phyloP scores from a whole-genome alignment of 2,329 filamentous ascomycete genomes.

The Pseudocercospora fuligena region DNA sequence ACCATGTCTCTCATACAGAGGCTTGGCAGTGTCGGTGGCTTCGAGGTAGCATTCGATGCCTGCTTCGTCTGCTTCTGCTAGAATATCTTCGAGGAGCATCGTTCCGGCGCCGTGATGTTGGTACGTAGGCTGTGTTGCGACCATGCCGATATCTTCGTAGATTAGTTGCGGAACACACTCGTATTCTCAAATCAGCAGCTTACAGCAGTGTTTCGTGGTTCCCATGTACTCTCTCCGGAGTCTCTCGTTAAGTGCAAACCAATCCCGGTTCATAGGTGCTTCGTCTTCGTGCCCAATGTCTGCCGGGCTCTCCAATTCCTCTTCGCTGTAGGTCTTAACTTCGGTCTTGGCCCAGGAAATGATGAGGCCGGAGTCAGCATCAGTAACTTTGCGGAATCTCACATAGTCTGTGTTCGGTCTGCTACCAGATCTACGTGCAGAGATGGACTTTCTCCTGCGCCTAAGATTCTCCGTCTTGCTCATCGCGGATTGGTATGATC shows the following conservation, averaged over 20 bases:
- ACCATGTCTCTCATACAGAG: constrained; percentile 41
- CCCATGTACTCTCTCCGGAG: constrained; percentile 38
- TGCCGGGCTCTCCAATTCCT: constrained; percentile 35
- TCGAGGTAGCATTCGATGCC: constrained; percentile 49
- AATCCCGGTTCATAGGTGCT: constrained; percentile 40
- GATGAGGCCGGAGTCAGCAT: constrained; percentile 34
- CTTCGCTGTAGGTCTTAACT: constrained; percentile 34
- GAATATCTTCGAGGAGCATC: constrained; percentile 47
- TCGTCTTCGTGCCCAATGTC: constrained; percentile 40
- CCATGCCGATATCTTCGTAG: constrained; percentile 39
- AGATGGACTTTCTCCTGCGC: constrained; percentile 20
- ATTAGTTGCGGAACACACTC: constrained; percentile 3
- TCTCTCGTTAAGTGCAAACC: constrained; percentile 42
- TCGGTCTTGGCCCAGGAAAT: constrained; percentile 41
- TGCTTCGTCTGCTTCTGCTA: constrained; percentile 48
- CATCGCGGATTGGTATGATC: constrained; percentile 29
- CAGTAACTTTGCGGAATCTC: constrained; percentile 38
- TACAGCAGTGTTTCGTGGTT: constrained; percentile 38
- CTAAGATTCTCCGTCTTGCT: constrained; percentile 16
- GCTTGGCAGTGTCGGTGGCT: constrained; percentile 42
- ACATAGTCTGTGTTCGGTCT: constrained; percentile 20
- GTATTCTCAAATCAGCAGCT: constrained; percentile 19
- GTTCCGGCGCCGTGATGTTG: constrained; percentile 49
- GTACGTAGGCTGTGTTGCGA: constrained; percentile 48
- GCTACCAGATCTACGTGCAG: constrained; percentile 13